Conservation (phyloP, 2,329 filamentous ascomycete species). For the Fusarium globosum region DNA sequence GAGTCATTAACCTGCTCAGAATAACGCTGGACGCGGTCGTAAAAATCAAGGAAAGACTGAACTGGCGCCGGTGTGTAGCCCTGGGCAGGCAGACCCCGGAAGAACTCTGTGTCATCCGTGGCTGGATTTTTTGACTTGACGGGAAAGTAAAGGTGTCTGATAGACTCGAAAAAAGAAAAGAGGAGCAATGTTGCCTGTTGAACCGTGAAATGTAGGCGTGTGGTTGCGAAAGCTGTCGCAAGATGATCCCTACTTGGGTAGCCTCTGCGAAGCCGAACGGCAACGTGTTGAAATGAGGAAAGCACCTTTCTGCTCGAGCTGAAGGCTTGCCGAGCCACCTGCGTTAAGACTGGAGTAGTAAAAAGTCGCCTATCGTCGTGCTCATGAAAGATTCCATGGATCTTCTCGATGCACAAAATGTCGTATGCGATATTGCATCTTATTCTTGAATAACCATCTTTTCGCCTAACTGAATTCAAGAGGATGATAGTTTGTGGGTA, state of each 20-base stretch:
- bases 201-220: background rate
- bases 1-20: background rate
- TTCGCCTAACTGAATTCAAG: background rate
- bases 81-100: background rate
- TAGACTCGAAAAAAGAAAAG: background rate
- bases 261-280: background rate
- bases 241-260: background rate
- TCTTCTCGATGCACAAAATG: background rate
- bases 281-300: background rate
- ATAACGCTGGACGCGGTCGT: background rate
- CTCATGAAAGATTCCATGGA: rapidly evolving
- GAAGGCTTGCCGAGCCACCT: background rate
- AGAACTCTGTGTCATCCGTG: background rate
- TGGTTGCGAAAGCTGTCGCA: background rate
- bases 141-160: background rate
- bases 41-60: background rate
- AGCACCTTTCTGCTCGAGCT: background rate
- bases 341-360: rapidly evolving
- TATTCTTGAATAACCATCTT: background rate
- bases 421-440: background rate
- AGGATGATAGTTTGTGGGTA: background rate
- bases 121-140: no score
- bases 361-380: rapidly evolving
- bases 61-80: background rate
- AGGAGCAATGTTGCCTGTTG: background rate